Evolutionary conservation across 1,284 basidiomycete genomes (phyloP).

Genomic region (Ceratobasidium sp.): DNA sequence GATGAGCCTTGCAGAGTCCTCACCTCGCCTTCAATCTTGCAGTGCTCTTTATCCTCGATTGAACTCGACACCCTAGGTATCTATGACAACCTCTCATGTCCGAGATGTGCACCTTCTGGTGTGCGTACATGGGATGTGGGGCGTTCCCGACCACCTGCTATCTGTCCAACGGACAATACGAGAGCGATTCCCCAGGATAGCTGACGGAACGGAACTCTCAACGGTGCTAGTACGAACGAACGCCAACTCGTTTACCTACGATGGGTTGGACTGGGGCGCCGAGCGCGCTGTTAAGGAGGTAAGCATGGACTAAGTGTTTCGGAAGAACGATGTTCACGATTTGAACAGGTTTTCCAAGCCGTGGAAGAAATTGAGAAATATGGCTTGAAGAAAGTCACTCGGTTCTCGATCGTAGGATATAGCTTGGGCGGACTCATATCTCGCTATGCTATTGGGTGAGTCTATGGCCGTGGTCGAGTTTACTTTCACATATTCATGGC

Average conservation of each 20-base stretch:
- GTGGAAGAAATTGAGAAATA: conserved; percentile 60
- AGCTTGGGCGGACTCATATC: conserved; percentile 81
- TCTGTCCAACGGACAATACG: conserved; percentile 47
- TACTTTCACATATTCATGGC: no score
- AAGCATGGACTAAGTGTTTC: conserved; percentile 45
- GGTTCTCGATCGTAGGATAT: conserved; percentile 81
- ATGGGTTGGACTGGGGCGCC: conserved; percentile 77
- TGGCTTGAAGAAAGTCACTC: conserved; percentile 62
- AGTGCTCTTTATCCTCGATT: not conserved
- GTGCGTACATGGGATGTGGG: conserved; percentile 87
- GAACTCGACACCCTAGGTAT: no score
- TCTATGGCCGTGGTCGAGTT: conserved; percentile 14
- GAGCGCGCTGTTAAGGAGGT: conserved; percentile 76
- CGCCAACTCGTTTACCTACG: conserved; percentile 67
- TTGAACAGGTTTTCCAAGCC: conserved; percentile 59
- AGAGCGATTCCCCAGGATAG: conserved; percentile 50
- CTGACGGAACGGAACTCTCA: conserved; percentile 50
- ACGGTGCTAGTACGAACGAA: conserved; percentile 64
- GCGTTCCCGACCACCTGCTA: conserved; percentile 60
- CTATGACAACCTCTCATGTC: not conserved
- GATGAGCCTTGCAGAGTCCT: not conserved
- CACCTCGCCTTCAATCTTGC: not conserved
- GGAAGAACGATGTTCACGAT: conserved; percentile 28
- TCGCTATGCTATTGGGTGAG: conserved; percentile 77
- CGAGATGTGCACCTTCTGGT: conserved; percentile 64